Evolutionary conservation across 495 filamentous ascomycete species (phyloP).

Genomic region (Daldinia childiae): DNA sequence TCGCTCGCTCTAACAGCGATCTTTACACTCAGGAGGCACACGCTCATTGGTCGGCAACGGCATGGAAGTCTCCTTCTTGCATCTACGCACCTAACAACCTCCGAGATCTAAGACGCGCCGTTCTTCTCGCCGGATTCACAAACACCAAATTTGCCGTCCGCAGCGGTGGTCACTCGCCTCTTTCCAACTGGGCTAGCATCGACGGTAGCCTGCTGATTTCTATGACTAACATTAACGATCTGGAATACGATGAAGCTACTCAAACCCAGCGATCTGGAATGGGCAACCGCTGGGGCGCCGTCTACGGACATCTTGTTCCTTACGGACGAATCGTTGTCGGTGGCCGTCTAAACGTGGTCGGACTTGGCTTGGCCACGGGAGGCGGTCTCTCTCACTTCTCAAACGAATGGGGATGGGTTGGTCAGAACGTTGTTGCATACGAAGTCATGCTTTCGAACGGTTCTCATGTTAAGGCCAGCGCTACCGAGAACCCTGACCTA

Average conservation of each 20-base stretch:
- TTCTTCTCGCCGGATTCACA: background rate
- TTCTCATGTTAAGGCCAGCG: background rate
- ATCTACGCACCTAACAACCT: background rate
- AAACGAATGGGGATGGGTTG: slow-evolving; percentile 6
- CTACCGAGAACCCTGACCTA: background rate
- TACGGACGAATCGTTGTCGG: slow-evolving; percentile 5
- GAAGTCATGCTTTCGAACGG: slow-evolving; percentile 12
- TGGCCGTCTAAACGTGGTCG: background rate
- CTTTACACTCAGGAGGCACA: slow-evolving; percentile 1
- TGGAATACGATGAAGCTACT: background rate
- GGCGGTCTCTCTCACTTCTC: slow-evolving; percentile 9
- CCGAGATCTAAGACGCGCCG: background rate
- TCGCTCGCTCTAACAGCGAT: background rate
- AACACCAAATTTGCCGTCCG: slow-evolving; percentile 4
- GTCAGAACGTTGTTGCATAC: slow-evolving; percentile 4
- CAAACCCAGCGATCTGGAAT: slow-evolving; percentile 11
- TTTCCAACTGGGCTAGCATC: slow-evolving; percentile 4
- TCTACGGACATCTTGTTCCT: background rate
- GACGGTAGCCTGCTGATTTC: background rate
- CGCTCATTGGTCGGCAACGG: slow-evolving; percentile 14
- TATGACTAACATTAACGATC: slow-evolving; percentile 7
- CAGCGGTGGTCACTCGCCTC: slow-evolving; percentile 7
- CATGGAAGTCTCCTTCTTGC: slow-evolving; percentile 5
- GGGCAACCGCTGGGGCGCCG: slow-evolving; percentile 4
- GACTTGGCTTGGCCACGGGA: background rate